These are phyloP conservation scores for Candida sphagnicola DNA, from an alignment of 805 yeast species.

Conservation along the genomic window DNA sequence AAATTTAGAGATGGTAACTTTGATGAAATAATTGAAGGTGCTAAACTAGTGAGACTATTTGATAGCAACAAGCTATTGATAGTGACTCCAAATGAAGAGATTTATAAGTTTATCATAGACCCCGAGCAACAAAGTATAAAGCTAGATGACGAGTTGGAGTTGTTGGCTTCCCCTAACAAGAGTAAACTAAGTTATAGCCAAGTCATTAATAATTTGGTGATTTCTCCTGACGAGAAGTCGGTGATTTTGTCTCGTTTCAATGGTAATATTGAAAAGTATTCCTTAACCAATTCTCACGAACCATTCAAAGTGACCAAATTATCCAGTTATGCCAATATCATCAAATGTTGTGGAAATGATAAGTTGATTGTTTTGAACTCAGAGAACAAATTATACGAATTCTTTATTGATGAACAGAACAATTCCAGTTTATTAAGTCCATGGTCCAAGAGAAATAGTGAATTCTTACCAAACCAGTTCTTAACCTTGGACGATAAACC, in stretches of 20 bases:
- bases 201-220: constrained; percentile 48
- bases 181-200: constrained; percentile 14
- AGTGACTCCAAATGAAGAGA: constrained; percentile 60
- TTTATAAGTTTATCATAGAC: constrained; percentile 38
- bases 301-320: constrained; percentile 52
- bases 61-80: constrained; percentile 44
- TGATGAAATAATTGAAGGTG: constrained; percentile 47
- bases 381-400: constrained; percentile 74
- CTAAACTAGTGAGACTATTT: constrained; percentile 49
- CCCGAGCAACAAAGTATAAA: constrained; percentile 29
- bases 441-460: constrained; percentile 81
- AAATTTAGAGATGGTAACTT: constrained; percentile 47
- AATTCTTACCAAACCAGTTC: constrained; percentile 66
- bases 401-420: constrained; percentile 34
- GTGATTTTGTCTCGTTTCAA: constrained; percentile 60
- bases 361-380: constrained; percentile 64
- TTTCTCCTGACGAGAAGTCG: constrained; percentile 40
- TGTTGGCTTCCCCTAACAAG: constrained; percentile 8
- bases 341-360: constrained; percentile 48
- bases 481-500: constrained; percentile 59
- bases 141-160: constrained; percentile 42
- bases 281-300: constrained; percentile 22
- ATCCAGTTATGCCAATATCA: constrained; percentile 55
- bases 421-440: constrained; percentile 46
- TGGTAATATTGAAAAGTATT: constrained; percentile 58